Conservation (phyloP, 352 stramenopile genomes). For the Globisporangium acanthophoron region DNA sequence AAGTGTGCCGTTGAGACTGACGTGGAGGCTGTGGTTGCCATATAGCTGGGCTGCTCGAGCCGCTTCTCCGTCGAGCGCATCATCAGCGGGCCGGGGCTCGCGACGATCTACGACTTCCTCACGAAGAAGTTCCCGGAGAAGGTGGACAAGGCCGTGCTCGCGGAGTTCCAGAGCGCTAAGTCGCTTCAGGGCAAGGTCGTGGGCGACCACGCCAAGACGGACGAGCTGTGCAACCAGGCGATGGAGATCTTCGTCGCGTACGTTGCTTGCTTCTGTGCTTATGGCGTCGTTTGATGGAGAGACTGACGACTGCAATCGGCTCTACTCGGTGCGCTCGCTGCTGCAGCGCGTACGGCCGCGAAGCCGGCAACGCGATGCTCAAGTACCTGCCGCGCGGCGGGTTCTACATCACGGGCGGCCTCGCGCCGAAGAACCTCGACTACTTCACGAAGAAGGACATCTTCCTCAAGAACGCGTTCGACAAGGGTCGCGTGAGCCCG, state of each 20-base stretch:
- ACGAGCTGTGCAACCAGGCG: constrained; percentile 81
- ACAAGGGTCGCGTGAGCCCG: constrained; percentile 86
- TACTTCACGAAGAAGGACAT: constrained; percentile 84
- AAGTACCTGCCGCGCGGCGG: constrained; percentile 96
- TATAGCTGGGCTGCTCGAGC: constrained; percentile 69
- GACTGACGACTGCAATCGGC: too few relatives aligned
- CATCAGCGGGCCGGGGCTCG: constrained; percentile 92
- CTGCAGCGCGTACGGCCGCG: constrained; percentile 88
- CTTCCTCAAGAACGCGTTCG: constrained; percentile 82
- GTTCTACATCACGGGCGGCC: constrained; percentile 95
- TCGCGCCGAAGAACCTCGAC: constrained; percentile 96
- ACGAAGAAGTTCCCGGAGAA: constrained; percentile 86
- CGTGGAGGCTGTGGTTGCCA: not conserved
- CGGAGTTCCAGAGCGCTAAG: constrained; percentile 50
- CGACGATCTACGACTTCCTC: constrained; percentile 96
- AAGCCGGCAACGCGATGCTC: constrained; percentile 91
- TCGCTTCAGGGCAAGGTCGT: constrained; percentile 79
- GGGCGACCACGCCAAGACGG: constrained; percentile 83
- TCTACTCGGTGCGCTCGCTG: too few relatives aligned
- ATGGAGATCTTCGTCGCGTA: constrained; percentile 94
- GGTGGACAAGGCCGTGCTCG: constrained; percentile 76
- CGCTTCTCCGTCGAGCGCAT: constrained; percentile 96
- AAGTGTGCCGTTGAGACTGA: not conserved
- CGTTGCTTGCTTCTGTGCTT: constrained; percentile 11
- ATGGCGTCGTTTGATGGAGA: not conserved